Evolutionary conservation across 306 rosid genomes (phyloP).

Genomic region (Morella rubra): DNA sequence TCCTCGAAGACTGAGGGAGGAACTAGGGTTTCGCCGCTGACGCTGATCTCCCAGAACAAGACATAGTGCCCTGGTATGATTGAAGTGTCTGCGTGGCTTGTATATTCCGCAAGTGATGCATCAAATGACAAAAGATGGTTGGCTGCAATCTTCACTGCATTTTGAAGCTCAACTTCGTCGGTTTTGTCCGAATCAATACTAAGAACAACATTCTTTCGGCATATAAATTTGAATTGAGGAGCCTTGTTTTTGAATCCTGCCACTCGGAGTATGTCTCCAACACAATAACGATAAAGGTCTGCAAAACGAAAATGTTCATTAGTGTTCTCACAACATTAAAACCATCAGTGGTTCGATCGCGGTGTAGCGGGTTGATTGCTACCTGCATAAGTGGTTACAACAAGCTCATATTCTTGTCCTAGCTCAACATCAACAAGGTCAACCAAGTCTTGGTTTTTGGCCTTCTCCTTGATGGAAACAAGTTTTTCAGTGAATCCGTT

Average conservation of each 20-base stretch:
- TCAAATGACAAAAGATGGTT: constrained; percentile 35
- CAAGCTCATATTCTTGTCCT: constrained; percentile 62
- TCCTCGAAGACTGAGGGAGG: constrained; percentile 48
- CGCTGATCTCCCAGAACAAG: constrained; percentile 58
- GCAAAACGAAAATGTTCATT: not conserved
- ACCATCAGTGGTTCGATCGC: too few species aligned
- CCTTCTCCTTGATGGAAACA: constrained; percentile 2
- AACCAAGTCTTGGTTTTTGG: constrained; percentile 34
- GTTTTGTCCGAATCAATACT: constrained; percentile 64
- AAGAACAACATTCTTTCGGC: constrained; percentile 55
- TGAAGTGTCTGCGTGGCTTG: constrained; percentile 47
- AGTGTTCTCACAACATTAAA: not conserved
- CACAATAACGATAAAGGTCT: constrained; percentile 61
- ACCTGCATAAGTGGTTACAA: constrained; percentile 69
- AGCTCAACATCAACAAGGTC: constrained; percentile 56
- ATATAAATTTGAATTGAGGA: constrained; percentile 59
- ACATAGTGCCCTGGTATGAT: constrained; percentile 60
- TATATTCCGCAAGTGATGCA: constrained; percentile 48
- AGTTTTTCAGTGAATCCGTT: constrained; percentile 9
- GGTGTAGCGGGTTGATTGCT: not conserved
- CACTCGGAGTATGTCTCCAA: constrained; percentile 60
- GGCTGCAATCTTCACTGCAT: constrained; percentile 47
- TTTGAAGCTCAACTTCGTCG: constrained; percentile 60
- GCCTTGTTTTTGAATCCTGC: constrained; percentile 69
- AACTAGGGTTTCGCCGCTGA: constrained; percentile 15